These are phyloP conservation scores for Anthracocystis walkeri DNA, from an alignment of 1,284 basidiomycete genomes.

Conservation along the genomic window DNA sequence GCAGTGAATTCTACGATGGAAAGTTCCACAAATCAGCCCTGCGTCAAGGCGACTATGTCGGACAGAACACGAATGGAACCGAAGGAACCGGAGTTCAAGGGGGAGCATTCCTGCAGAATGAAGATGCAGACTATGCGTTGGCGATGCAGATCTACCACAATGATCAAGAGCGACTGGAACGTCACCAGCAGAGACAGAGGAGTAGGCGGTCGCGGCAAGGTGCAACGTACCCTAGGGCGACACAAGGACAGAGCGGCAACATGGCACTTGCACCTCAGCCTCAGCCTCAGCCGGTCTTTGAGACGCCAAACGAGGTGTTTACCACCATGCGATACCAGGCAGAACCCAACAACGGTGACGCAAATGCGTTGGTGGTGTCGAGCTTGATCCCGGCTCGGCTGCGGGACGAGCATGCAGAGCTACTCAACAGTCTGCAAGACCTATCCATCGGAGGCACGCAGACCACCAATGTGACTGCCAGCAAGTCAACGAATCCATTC, in stretches of 20 bases:
- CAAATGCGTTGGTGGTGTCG: slow-evolving; percentile 33
- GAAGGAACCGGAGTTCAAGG: slow-evolving; percentile 4
- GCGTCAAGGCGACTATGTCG: slow-evolving; percentile 46
- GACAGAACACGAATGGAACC: slow-evolving; percentile 15
- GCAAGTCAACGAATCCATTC: slow-evolving; percentile 39
- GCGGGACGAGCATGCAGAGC: slow-evolving; percentile 8
- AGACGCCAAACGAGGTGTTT: slow-evolving; percentile 47
- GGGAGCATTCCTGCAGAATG: slow-evolving; percentile 19
- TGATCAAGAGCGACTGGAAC: slow-evolving; percentile 45
- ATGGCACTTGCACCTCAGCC: background rate
- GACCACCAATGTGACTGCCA: background rate
- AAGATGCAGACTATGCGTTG: slow-evolving; percentile 56
- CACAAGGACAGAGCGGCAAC: background rate
- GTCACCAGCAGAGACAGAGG: slow-evolving; percentile 34
- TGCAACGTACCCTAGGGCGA: slow-evolving; percentile 1
- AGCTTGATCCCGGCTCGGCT: slow-evolving; percentile 24
- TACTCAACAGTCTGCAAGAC: slow-evolving; percentile 16
- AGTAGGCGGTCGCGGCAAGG: slow-evolving; percentile 18
- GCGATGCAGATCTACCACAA: slow-evolving; percentile 60
- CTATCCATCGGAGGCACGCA: slow-evolving; percentile 7
- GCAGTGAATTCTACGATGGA: slow-evolving; percentile 57
- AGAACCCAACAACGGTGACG: slow-evolving; percentile 1
- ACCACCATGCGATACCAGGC: slow-evolving; percentile 50
- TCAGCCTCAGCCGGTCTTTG: slow-evolving; percentile 6
- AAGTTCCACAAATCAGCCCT: slow-evolving; percentile 45